These are phyloP conservation scores for Dissophora ornata DNA, from an alignment of 192 early-diverging fungal genomes.

Conservation along the genomic window DNA sequence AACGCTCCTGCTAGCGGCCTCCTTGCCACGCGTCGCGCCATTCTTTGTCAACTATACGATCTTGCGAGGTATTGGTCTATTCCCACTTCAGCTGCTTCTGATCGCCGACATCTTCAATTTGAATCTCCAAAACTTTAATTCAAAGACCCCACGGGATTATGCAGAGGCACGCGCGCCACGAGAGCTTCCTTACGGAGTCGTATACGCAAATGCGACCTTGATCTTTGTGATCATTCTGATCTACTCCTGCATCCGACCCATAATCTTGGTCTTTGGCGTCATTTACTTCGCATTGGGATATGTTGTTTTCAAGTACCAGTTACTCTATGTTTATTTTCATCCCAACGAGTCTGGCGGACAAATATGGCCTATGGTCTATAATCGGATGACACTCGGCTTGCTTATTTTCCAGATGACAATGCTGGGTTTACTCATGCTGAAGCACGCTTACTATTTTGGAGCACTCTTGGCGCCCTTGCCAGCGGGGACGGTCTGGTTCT, in stretches of 20 bases:
- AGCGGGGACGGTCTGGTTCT: constrained; percentile 59
- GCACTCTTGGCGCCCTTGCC: constrained; percentile 59
- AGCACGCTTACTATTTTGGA: constrained; percentile 61
- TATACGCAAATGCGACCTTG: constrained; percentile 76
- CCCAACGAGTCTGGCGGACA: constrained; percentile 79
- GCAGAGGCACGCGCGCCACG: constrained; percentile 77
- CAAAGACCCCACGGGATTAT: constrained; percentile 84
- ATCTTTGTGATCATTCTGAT: constrained; percentile 78
- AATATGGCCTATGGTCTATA: constrained; percentile 79
- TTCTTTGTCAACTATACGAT: constrained; percentile 86
- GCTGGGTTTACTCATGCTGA: constrained; percentile 72
- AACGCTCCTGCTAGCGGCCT: constrained; percentile 71
- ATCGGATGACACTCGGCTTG: constrained; percentile 72
- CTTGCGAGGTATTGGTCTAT: constrained; percentile 75
- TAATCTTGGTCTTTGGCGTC: constrained; percentile 76
- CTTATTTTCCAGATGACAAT: constrained; percentile 75
- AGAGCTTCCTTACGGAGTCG: constrained; percentile 76
- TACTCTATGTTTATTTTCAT: constrained; percentile 84
- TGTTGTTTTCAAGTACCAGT: constrained; percentile 80
- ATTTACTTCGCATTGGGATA: constrained; percentile 77
- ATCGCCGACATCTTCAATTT: constrained; percentile 70
- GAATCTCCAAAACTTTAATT: constrained; percentile 66
- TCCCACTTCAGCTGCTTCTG: constrained; percentile 78
- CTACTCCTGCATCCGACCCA: constrained; percentile 79
- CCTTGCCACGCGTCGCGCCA: constrained; percentile 75